phyloP scores from a whole-genome alignment of 306 rosid species.

The Phaseolus lunatus region DNA sequence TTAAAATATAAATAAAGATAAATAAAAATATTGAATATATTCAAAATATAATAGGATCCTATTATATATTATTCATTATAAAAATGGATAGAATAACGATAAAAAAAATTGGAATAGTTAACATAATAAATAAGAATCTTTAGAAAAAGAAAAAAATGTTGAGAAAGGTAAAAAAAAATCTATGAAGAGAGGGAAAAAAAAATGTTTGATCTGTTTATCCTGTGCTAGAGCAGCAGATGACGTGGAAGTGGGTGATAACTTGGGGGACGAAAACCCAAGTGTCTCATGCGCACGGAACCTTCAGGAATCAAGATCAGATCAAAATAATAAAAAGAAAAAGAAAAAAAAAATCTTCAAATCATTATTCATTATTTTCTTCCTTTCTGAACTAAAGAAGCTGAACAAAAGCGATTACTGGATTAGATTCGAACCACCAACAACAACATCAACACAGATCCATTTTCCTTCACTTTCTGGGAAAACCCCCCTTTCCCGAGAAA shows the following conservation, averaged over 20 bases:
- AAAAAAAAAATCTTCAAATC: neutral
- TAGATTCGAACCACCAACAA: neutral
- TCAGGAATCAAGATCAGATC: neutral
- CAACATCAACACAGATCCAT: neutral
- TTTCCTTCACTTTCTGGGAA: slow-evolving; percentile 1
- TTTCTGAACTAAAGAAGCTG: neutral
- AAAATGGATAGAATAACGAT: no score
- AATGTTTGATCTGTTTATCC: no score
- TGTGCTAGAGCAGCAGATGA: neutral
- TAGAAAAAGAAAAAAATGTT: no score
- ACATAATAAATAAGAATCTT: no score
- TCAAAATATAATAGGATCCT: no score
- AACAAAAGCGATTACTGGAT: neutral
- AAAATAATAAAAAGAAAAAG: neutral
- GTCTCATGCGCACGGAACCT: neutral
- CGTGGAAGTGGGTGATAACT: neutral
- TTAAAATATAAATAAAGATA: no score
- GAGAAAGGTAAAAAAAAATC: no score
- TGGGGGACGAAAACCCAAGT: neutral
- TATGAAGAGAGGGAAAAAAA: no score
- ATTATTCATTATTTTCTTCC: neutral
- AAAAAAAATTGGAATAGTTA: no score
- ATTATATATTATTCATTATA: no score
- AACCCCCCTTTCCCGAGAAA: neutral
- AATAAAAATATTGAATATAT: no score